Evolutionary conservation across 768 basidiomycete species (phyloP), one percentile per base, ranked within the genome.

Genomic region (Russula lepida): DNA sequence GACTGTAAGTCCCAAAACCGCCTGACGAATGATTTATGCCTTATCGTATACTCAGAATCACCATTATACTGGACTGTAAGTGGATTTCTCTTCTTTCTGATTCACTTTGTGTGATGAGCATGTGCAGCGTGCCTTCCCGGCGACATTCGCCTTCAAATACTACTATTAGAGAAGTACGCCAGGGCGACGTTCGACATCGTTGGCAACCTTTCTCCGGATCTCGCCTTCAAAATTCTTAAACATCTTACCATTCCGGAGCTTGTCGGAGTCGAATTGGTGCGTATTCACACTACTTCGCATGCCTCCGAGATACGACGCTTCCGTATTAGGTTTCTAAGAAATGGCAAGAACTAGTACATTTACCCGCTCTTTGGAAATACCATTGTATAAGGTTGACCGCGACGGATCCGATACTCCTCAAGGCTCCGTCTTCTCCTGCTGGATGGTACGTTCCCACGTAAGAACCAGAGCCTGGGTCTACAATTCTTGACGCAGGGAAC

Each of bases 141-240:
- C 33, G 92, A 94, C 67, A 89, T 94, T 33, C 83, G 82, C 12
- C 77, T 89, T 6, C 92, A 93, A 70, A 91, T 95, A 47, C 78
- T 88, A 1, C 81, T 91, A 2, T 80, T 95, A 19, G 83, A 93
- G 71, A 91, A 92, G 71, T 94, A 95, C 66, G 80, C 82, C 37
- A 83, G 80, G 66, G 88, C 88, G 13, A 88, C 89, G 6, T 89
- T 89, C 67, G 93, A 95, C 69, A 78, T 95, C 52, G 75, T 95
- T 32, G 86, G 88, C 7, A 79, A 79, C 48, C 77, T 95, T 19
- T 78, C 86, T 0, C 84, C 84, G 0, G 79, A 85, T 21, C 72
- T 93, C 1, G 80, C 84, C 0, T 77, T 86, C 64, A 78, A 80
- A 48, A 77, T 94, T 43, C 75, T 95, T 28, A 80, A 79, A 66